A percentile compares a stretch with the other conserved stretches of the same genome.
These are phyloP conservation scores for Teratosphaeria gauchensis DNA, from an alignment of 2,329 filamentous ascomycete species.

Conservation along the genomic window DNA sequence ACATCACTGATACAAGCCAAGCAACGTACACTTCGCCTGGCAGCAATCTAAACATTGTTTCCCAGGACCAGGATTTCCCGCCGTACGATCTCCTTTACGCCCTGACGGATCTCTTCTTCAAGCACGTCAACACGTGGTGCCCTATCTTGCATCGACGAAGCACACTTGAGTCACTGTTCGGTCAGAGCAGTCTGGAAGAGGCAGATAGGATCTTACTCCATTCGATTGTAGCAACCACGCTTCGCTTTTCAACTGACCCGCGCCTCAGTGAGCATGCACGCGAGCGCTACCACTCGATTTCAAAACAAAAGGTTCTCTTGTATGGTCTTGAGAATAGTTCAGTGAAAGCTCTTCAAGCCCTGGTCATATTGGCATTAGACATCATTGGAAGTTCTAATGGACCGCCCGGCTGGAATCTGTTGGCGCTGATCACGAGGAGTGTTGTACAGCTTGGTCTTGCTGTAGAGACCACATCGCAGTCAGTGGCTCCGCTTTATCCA, in stretches of 20 bases:
- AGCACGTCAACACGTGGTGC: slow-evolving; percentile 60
- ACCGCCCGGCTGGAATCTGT: slow-evolving; percentile 82
- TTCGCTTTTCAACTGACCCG: slow-evolving; percentile 71
- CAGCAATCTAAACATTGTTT: slow-evolving; percentile 15
- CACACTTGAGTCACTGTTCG: slow-evolving; percentile 71
- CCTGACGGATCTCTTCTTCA: slow-evolving; percentile 53
- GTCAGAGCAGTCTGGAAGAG: slow-evolving; percentile 64
- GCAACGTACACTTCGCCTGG: slow-evolving; percentile 1
- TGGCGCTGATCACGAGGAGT: slow-evolving; percentile 78
- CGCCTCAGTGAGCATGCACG: slow-evolving; percentile 65
- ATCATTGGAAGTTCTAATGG: slow-evolving; percentile 80
- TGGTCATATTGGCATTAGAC: slow-evolving; percentile 79
- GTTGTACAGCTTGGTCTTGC: slow-evolving; percentile 81
- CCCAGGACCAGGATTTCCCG: slow-evolving; percentile 42
- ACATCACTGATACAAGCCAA: slow-evolving; percentile 32
- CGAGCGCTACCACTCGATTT: slow-evolving; percentile 65
- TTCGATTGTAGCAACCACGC: slow-evolving; percentile 78
- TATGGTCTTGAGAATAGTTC: slow-evolving; percentile 86
- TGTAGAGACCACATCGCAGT: slow-evolving; percentile 70
- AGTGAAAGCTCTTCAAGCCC: slow-evolving; percentile 74
- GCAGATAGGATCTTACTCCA: slow-evolving; percentile 75
- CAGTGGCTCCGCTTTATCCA: slow-evolving; percentile 66
- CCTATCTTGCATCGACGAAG: slow-evolving; percentile 80
- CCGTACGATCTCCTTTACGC: slow-evolving; percentile 52
- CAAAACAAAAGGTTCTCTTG: slow-evolving; percentile 76